These are phyloP conservation scores for Pseudogymnoascus pannorum DNA, from an alignment of 2,329 filamentous ascomycete species.

Conservation along the genomic window DNA sequence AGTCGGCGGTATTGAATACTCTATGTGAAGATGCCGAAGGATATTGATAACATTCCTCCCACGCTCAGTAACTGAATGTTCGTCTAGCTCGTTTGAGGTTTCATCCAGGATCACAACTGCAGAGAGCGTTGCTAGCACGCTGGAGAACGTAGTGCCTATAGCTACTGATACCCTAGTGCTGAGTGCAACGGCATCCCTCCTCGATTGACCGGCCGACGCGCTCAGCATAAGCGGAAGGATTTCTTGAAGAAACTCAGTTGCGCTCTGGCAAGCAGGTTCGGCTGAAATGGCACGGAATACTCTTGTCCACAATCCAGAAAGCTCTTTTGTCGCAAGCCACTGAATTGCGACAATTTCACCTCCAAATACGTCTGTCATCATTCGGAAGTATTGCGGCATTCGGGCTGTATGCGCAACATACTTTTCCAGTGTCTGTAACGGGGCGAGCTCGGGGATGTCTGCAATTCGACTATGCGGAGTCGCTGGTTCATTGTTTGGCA, in stretches of 20 bases:
- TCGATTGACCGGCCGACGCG: background rate
- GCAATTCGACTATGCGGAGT: conserved; percentile 28
- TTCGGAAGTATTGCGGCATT: conserved; percentile 31
- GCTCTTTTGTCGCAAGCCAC: conserved; percentile 39
- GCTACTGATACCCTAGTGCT: conserved; percentile 13
- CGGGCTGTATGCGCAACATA: conserved; percentile 29
- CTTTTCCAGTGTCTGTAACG: conserved; percentile 30
- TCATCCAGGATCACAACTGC: conserved; percentile 29
- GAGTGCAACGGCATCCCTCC: background rate
- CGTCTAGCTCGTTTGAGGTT: background rate
- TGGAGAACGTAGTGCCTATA: conserved; percentile 33
- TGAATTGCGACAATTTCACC: conserved; percentile 31
- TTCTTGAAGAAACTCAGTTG: conserved; percentile 7
- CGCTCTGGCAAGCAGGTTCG: conserved; percentile 17
- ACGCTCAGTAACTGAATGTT: background rate
- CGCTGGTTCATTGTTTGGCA: conserved; percentile 32
- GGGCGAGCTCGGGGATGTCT: conserved; percentile 23
- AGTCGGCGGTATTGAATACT: background rate
- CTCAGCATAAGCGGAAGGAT: conserved; percentile 10
- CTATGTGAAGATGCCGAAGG: conserved; percentile 7
- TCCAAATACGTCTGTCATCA: conserved; percentile 32
- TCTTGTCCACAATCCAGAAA: conserved; percentile 36
- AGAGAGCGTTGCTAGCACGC: conserved; percentile 35
- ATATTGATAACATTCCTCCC: conserved; percentile 3
- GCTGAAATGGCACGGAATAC: conserved; percentile 32